Evolutionary conservation across 106 monocot genomes (phyloP).

Genomic region (Narthecium ossifragum): DNA sequence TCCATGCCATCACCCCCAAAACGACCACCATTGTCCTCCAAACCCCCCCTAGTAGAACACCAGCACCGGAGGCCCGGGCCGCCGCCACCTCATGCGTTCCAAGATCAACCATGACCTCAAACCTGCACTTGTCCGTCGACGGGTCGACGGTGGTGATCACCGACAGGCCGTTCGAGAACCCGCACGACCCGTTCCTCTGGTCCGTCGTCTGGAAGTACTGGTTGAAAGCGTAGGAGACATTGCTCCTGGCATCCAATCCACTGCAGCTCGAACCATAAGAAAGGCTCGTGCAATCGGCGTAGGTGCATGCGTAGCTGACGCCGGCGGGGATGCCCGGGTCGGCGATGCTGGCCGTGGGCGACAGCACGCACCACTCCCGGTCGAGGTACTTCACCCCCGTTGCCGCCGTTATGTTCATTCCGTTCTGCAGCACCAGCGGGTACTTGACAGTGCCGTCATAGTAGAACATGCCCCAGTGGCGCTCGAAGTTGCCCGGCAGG

Average conservation of each 20-base stretch:
- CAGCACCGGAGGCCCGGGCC: not conserved
- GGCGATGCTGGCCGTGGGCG: slow-evolving; percentile 32
- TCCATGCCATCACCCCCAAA: not conserved
- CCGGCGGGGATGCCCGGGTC: slow-evolving; percentile 33
- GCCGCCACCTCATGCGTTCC: slow-evolving; percentile 25
- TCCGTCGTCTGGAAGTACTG: slow-evolving; percentile 60
- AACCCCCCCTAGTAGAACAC: not conserved
- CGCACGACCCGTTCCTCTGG: slow-evolving; percentile 66
- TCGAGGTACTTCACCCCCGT: slow-evolving; percentile 55
- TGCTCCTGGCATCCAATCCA: slow-evolving; percentile 45
- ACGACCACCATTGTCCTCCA: not conserved
- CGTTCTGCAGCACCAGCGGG: slow-evolving; percentile 27
- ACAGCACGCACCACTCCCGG: slow-evolving; percentile 68
- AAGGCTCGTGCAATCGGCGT: slow-evolving; percentile 81
- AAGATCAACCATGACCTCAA: slow-evolving; percentile 76
- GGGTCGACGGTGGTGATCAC: slow-evolving; percentile 58
- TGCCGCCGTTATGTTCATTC: slow-evolving; percentile 30
- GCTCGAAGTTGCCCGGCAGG: slow-evolving; percentile 77
- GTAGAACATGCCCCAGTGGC: slow-evolving; percentile 82
- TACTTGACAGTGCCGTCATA: slow-evolving; percentile 80
- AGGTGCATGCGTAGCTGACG: slow-evolving; percentile 58
- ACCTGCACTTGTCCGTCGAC: slow-evolving; percentile 46
- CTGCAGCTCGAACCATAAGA: slow-evolving; percentile 57
- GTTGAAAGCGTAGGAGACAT: slow-evolving; percentile 77
- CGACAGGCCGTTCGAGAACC: slow-evolving; percentile 36